Percentiles rank a stretch among this genome's conserved stretches.
These are phyloP conservation scores for Davidsoniella australis DNA, from an alignment of 2,329 filamentous ascomycete genomes.

Conservation along the genomic window DNA sequence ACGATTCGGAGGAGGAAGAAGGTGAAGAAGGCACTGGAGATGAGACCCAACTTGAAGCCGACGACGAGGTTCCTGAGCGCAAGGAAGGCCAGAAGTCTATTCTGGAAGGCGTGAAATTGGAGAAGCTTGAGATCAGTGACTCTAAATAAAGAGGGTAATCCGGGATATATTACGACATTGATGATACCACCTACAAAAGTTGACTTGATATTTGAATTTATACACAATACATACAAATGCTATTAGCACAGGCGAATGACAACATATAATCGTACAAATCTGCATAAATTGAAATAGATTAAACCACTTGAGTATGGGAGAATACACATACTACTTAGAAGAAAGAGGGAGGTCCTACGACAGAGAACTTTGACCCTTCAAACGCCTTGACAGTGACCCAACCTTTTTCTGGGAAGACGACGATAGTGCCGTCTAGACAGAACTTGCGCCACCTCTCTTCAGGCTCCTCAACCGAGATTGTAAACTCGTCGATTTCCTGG, in stretches of 20 bases:
- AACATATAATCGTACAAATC: background rate
- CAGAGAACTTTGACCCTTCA: constrained; percentile 22
- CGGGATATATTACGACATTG: constrained; percentile 7
- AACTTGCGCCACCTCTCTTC: constrained; percentile 66
- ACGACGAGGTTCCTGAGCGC: constrained; percentile 10
- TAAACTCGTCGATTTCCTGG: constrained; percentile 48
- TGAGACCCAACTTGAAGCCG: constrained; percentile 12
- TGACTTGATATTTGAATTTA: constrained; percentile 1
- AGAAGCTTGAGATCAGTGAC: constrained; percentile 13
- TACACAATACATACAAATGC: background rate
- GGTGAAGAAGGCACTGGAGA: constrained; percentile 14
- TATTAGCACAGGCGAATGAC: background rate
- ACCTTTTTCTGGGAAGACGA: constrained; percentile 53
- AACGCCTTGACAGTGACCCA: constrained; percentile 49
- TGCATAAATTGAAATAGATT: background rate
- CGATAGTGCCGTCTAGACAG: constrained; percentile 83
- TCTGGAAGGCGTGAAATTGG: constrained; percentile 15
- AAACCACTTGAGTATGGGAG: background rate
- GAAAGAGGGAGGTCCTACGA: constrained; percentile 19
- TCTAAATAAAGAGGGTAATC: constrained; percentile 9
- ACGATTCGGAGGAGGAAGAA: constrained; percentile 18
- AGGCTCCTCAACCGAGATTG: constrained; percentile 48
- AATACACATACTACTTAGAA: background rate
- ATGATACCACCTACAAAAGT: constrained; percentile 16
- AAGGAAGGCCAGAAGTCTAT: constrained; percentile 10